Conservation (phyloP, 176 grass and related monocot genomes). For the Tuctoria greenei region DNA sequence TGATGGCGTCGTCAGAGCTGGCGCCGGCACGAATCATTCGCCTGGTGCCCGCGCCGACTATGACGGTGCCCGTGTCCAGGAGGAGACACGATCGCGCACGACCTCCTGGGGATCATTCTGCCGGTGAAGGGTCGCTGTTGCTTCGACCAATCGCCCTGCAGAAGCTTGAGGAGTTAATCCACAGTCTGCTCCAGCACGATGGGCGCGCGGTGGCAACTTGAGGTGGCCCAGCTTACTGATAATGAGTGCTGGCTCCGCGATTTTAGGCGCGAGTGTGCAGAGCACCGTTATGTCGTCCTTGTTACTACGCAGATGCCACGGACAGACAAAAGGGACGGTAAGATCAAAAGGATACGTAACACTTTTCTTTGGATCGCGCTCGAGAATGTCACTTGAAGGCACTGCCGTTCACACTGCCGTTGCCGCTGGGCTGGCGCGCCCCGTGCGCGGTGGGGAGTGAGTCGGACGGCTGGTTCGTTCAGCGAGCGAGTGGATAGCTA, state of each 20-base stretch:
- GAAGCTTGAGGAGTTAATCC: not conserved
- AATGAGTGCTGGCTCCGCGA: too few relatives aligned
- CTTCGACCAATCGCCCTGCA: not conserved
- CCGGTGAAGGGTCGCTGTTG: not conserved
- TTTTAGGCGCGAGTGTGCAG: not conserved
- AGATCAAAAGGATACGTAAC: not conserved
- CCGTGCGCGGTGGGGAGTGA: slow-evolving; percentile 3
- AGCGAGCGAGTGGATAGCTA: not conserved
- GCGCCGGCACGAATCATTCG: slow-evolving; percentile 13
- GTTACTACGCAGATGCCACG: too few relatives aligned
- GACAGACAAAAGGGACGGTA: too few relatives aligned
- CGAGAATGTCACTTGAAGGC: not conserved
- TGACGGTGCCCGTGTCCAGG: not conserved
- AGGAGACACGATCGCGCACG: not conserved
- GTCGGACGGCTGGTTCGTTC: slow-evolving; percentile 1
- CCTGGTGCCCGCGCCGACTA: not conserved
- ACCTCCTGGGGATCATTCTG: not conserved
- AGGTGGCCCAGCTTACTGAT: too few relatives aligned
- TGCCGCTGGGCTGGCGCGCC: not conserved
- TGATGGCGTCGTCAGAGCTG: not conserved
- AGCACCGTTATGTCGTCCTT: not conserved
- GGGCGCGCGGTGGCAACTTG: not conserved
- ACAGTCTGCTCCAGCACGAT: slow-evolving; percentile 1
- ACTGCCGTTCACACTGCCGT: not conserved
- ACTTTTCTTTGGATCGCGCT: not conserved